phyloP scores from a whole-genome alignment of 2,329 filamentous ascomycete genomes.

The Penicillium polonicum region DNA sequence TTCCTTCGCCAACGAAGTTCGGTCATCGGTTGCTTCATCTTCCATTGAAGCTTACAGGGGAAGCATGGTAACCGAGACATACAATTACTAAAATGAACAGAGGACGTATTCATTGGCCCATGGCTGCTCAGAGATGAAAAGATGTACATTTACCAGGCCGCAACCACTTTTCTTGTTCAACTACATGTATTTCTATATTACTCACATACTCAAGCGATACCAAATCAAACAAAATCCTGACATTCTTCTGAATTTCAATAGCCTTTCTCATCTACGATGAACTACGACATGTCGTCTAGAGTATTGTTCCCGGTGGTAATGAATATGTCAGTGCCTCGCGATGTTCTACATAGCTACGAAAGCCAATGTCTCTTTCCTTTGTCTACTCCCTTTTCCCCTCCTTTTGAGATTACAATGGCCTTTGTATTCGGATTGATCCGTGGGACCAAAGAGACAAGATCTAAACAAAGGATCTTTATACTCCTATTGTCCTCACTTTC shows the following conservation, averaged over 20 bases:
- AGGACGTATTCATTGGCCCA: neutral
- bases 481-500: neutral
- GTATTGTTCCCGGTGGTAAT: no score
- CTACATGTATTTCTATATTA: neutral
- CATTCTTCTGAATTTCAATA: neutral
- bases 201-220: neutral
- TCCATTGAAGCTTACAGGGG: constrained; percentile 28
- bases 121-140: neutral
- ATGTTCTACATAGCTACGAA: neutral
- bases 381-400: neutral
- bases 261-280: neutral
- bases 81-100: neutral
- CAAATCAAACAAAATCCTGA: neutral
- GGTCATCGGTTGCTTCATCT: constrained; percentile 32
- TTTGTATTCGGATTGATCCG: neutral
- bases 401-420: neutral
- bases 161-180: neutral
- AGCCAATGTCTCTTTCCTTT: neutral
- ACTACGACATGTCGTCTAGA: neutral
- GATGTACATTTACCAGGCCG: neutral
- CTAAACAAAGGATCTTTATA: neutral
- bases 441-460: neutral
- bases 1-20: constrained; percentile 37
- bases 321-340: no score
- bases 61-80: constrained; percentile 21